phyloP scores from a whole-genome alignment of 1,284 basidiomycete species.

The Papiliotrema flavescens region DNA sequence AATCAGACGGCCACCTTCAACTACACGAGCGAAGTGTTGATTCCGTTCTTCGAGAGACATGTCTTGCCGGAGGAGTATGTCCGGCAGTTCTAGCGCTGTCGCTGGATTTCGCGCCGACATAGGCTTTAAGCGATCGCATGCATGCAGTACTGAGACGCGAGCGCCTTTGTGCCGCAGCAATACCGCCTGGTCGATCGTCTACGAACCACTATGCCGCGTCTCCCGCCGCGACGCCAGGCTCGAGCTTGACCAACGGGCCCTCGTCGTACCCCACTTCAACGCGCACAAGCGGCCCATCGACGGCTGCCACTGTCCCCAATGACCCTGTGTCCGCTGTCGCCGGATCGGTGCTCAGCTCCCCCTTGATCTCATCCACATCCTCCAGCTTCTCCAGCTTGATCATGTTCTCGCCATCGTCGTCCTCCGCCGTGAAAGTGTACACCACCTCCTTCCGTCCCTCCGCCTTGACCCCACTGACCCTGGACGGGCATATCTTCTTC shows the following conservation, averaged over 20 bases:
- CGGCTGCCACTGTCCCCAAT: too few relatives aligned
- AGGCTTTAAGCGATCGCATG: too few relatives aligned
- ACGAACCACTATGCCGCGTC: background rate
- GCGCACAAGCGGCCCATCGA: constrained; percentile 3
- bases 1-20: constrained; percentile 25
- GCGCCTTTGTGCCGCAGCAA: too few relatives aligned
- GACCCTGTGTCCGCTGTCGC: background rate
- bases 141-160: too few relatives aligned
- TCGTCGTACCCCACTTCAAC: constrained; percentile 14
- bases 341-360: background rate
- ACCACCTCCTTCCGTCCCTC: constrained; percentile 42
- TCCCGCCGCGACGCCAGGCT: constrained; percentile 1
- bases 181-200: too few relatives aligned
- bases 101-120: too few relatives aligned
- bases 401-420: constrained; percentile 48
- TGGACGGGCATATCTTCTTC: constrained; percentile 48
- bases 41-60: constrained; percentile 21
- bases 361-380: constrained; percentile 55
- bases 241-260: constrained; percentile 3
- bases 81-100: too few relatives aligned
- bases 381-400: constrained; percentile 41
- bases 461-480: constrained; percentile 35
- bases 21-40: constrained; percentile 14
- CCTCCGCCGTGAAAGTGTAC: constrained; percentile 59
- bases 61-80: constrained; percentile 3